Conservation (phyloP, 306 rosid species). For the Dryas octopetala region DNA sequence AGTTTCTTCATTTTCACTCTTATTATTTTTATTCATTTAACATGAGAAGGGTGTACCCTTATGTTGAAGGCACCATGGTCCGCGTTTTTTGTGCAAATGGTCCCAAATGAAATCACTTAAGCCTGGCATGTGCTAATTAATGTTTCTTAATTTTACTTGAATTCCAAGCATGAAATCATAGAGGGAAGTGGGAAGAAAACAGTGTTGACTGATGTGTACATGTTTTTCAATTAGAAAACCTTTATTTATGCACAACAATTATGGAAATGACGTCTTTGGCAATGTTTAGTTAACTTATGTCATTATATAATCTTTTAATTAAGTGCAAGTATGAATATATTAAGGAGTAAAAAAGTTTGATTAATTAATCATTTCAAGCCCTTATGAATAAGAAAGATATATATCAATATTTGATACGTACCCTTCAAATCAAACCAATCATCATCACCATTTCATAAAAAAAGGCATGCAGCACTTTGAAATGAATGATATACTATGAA, state of each 20-base stretch:
- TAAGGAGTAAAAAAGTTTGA: background rate
- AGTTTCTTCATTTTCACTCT: constrained; percentile 20
- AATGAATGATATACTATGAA: background rate
- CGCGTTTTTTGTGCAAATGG: too few relatives aligned
- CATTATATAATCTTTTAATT: too few relatives aligned
- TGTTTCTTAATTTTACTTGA: background rate
- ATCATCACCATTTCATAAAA: background rate
- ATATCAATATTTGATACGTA: background rate
- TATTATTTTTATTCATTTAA: background rate
- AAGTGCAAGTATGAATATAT: background rate
- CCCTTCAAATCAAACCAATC: background rate
- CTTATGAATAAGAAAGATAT: background rate
- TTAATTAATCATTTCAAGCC: background rate
- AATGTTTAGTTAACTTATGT: too few relatives aligned
- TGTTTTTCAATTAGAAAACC: background rate
- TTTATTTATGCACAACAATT: background rate
- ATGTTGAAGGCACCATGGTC: constrained; percentile 1
- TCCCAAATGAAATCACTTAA: too few relatives aligned
- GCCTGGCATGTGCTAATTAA: background rate
- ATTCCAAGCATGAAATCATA: constrained; percentile 15
- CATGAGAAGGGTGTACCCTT: background rate
- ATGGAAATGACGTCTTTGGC: too few relatives aligned
- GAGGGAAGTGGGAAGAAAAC: background rate
- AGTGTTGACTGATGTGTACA: background rate
- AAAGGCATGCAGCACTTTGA: background rate